Base-by-base conservation (phyloP, 441 rosid species). In the Hypseocharis bilobata region DNA sequence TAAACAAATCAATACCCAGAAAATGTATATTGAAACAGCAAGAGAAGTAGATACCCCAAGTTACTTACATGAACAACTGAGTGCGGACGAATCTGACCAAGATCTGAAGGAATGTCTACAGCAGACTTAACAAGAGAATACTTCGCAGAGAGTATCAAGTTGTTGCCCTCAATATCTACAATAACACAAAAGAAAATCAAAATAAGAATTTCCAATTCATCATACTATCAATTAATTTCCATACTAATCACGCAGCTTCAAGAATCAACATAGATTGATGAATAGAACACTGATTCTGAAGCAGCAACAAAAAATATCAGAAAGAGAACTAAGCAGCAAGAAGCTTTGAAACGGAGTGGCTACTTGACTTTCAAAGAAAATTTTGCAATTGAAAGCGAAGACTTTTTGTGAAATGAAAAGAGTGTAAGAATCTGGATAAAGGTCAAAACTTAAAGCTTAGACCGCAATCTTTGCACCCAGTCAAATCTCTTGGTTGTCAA, bases 131-230 rank as follows among this genome's bases (percentile, higher is more conserved):
- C 70, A 17, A 94, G 89, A 69, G 98, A 91, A 69, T 78, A 75
- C 73, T 94, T 94, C n/a, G 91, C 96, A 32, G 97, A 85, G 58
- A 94, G 97, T 63, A 84, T 17, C 81, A 94, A 69, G 65, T 68
- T 86, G 79, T 78, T 84, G 76, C 87, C 85, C 70, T 85, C 96
- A 49, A 85, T 83, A 78, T 94, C 99, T 94, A 75, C 73, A 74
- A 62, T 51, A 67, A 66, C 32, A 54, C 28, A 49, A 26, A 42
- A 64, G 20, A 16, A 28, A 26, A 51, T 20, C 23, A 70, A 51
- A 64, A 66, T 30, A 57, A 76, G 29, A 40, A 66, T 17, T 25
- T 25, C 10, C 56, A 69, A 52, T 45, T 14, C 47, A 67, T 10
- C 25, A 22, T 13, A 38, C 13, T 38, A 38, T 38, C 17, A 16